Evolutionary conservation across 768 basidiomycete genomes (phyloP).

Genomic region (Coprinopsis cinerea): DNA sequence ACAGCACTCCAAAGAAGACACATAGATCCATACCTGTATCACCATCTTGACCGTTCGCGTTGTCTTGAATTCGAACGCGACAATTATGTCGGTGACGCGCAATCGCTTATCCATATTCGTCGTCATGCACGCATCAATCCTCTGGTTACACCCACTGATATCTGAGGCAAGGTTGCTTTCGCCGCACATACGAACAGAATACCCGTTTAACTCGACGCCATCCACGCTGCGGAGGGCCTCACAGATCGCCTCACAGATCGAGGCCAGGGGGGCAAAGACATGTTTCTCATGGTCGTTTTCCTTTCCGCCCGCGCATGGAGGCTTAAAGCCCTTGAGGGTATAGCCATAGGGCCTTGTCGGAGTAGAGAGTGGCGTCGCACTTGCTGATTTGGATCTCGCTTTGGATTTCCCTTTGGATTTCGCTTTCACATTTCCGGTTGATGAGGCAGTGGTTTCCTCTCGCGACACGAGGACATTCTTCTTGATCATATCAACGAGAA

Average conservation of each 20-base stretch:
- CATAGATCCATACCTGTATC: constrained; percentile 2
- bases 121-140: constrained; percentile 15
- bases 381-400: too few relatives aligned
- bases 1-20: neutral
- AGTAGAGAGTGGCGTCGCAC: too few relatives aligned
- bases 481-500: too few relatives aligned
- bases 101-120: neutral
- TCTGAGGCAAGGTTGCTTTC: neutral
- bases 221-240: too few relatives aligned
- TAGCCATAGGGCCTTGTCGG: neutral
- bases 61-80: constrained; percentile 14
- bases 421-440: too few relatives aligned
- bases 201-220: neutral
- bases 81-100: constrained; percentile 5
- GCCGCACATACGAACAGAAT: neutral
- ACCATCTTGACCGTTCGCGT: neutral
- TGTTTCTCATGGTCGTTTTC: neutral
- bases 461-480: too few relatives aligned
- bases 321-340: too few relatives aligned
- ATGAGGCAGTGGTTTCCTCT: too few relatives aligned
- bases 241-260: neutral
- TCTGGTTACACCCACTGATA: constrained; percentile 11
- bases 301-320: neutral
- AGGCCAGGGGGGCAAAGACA: too few relatives aligned
- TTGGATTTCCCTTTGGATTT: too few relatives aligned